Percentiles rank a stretch among this genome's conserved stretches.
Conservation (phyloP, 192 early-diverging fungal genomes). For the Lobosporangium transversale region DNA sequence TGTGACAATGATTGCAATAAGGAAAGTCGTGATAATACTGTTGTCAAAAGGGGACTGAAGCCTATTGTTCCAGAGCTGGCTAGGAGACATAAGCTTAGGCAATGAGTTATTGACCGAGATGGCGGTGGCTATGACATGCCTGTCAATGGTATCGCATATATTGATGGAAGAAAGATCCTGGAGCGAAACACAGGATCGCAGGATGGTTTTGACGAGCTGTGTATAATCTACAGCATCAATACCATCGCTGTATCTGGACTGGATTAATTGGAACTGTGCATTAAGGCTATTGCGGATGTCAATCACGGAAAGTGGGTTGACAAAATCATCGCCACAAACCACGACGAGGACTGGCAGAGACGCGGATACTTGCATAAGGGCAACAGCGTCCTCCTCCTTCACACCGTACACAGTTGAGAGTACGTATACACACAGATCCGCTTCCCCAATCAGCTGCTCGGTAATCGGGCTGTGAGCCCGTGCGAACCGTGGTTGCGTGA, state of each 20-base stretch:
- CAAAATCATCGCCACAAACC: background rate
- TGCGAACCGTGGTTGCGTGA: too few relatives aligned
- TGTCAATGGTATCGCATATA: background rate
- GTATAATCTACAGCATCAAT: too few relatives aligned
- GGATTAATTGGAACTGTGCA: background rate
- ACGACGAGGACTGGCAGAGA: constrained; percentile 1
- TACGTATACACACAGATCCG: background rate
- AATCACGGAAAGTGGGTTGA: background rate
- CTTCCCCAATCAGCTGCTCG: background rate
- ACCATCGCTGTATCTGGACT: background rate
- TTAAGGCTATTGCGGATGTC: background rate
- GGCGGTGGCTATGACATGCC: background rate
- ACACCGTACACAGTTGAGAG: background rate
- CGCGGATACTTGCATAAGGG: background rate
- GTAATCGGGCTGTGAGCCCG: too few relatives aligned
- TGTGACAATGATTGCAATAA: too few relatives aligned
- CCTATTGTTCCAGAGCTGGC: background rate
- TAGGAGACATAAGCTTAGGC: background rate
- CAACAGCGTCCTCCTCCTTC: background rate
- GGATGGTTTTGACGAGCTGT: background rate
- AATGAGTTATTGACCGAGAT: background rate
- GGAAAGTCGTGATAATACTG: too few relatives aligned
- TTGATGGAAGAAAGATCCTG: constrained; percentile 4
- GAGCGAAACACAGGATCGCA: background rate
- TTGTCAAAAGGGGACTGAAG: too few relatives aligned